These are phyloP conservation scores for Tolypocladium endophyticum DNA, from an alignment of 2,329 filamentous ascomycete genomes.

Conservation along the genomic window DNA sequence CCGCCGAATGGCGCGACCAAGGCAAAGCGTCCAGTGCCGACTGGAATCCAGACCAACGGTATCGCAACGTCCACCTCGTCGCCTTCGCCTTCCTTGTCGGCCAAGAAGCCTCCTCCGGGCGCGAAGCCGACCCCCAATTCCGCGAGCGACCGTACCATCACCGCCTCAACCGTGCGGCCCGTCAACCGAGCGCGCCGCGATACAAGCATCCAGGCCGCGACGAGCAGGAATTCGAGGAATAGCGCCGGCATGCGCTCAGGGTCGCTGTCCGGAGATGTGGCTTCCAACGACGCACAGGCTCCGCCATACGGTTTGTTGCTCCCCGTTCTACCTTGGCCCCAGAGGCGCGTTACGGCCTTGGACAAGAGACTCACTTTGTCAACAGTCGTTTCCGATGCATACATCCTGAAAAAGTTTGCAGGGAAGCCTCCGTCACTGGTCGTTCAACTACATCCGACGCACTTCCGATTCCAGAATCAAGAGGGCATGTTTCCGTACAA, in stretches of 20 bases:
- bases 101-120: slow-evolving; percentile 39
- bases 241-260: slow-evolving; percentile 39
- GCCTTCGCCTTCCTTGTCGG: slow-evolving; percentile 45
- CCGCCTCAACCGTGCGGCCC: slow-evolving; percentile 34
- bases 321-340: background rate
- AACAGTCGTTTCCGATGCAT: slow-evolving; percentile 59
- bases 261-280: slow-evolving; percentile 33
- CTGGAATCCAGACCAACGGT: slow-evolving; percentile 58
- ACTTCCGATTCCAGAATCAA: slow-evolving; percentile 90
- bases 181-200: slow-evolving; percentile 52
- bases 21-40: slow-evolving; percentile 57
- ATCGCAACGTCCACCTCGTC: slow-evolving; percentile 46
- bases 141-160: slow-evolving; percentile 24
- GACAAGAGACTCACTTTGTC: background rate
- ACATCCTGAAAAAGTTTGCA: slow-evolving; percentile 76
- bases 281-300: slow-evolving; percentile 28
- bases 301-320: slow-evolving; percentile 38
- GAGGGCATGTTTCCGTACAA: slow-evolving; percentile 88
- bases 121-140: slow-evolving; percentile 28
- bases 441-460: slow-evolving; percentile 71
- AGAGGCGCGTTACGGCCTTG: background rate
- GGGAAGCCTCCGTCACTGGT: slow-evolving; percentile 71
- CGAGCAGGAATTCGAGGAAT: slow-evolving; percentile 38
- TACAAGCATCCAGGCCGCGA: slow-evolving; percentile 26
- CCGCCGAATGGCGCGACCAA: slow-evolving; percentile 40